phyloP scores from a whole-genome alignment of 139 green algal species.

The Picochlorum sp. region DNA sequence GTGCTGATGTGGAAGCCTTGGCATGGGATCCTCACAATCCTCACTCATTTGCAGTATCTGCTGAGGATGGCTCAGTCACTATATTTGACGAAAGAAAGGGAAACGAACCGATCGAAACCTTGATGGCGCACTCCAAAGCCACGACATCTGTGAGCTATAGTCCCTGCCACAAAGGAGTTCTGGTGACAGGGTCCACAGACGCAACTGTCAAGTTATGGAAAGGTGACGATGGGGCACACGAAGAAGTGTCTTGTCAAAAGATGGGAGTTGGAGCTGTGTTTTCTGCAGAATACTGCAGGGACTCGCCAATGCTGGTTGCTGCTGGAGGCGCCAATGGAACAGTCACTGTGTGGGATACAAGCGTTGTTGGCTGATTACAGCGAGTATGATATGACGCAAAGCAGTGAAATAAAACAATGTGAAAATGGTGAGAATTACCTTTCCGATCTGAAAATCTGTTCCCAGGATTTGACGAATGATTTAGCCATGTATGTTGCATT shows the following conservation, averaged over 20 bases:
- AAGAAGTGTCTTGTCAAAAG: constrained; percentile 60
- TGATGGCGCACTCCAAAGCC: constrained; percentile 78
- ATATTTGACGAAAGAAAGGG: constrained; percentile 50
- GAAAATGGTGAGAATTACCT: background rate
- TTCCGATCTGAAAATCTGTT: constrained; percentile 14
- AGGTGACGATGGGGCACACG: constrained; percentile 27
- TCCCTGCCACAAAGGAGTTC: constrained; percentile 49
- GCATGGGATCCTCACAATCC: constrained; percentile 71
- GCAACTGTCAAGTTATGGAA: constrained; percentile 93
- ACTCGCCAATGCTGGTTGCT: constrained; percentile 64
- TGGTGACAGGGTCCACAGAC: constrained; percentile 86
- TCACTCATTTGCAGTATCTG: constrained; percentile 78
- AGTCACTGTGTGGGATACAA: constrained; percentile 76
- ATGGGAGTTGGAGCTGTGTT: constrained; percentile 73
- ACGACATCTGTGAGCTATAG: constrained; percentile 65
- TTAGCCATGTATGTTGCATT: constrained; percentile 22
- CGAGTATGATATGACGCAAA: background rate
- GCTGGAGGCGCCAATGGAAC: constrained; percentile 70
- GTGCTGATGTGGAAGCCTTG: constrained; percentile 80
- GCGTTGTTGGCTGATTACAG: background rate
- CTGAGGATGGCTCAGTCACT: constrained; percentile 66
- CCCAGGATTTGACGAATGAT: constrained; percentile 11
- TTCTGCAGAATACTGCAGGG: constrained; percentile 47
- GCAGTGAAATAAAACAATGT: too few relatives aligned
- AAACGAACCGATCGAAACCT: constrained; percentile 51